Conservation (phyloP, 352 stramenopile species). For the Pseudoperonospora humuli region DNA sequence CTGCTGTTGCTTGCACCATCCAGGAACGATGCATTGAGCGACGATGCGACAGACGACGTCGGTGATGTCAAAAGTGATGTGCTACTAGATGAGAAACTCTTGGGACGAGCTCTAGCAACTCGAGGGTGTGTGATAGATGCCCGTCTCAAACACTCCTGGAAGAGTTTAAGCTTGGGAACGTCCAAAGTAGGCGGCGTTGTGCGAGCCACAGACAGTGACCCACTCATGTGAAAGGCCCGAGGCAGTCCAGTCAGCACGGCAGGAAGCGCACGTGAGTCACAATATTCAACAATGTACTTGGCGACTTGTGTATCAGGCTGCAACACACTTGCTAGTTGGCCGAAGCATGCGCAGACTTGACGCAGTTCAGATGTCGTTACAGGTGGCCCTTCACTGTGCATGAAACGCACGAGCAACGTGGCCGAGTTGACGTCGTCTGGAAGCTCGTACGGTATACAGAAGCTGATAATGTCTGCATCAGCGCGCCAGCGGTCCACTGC, state of each 20-base stretch:
- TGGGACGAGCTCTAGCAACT: constrained; percentile 23
- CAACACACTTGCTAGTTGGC: constrained; percentile 66
- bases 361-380: constrained; percentile 39
- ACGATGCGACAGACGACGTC: constrained; percentile 56
- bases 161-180: constrained; percentile 50
- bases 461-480: constrained; percentile 36
- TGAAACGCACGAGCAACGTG: constrained; percentile 44
- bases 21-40: constrained; percentile 51
- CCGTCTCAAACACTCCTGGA: constrained; percentile 42
- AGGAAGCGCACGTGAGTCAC: constrained; percentile 49
- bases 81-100: constrained; percentile 59
- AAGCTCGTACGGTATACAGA: constrained; percentile 61
- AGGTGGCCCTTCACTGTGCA: constrained; percentile 9
- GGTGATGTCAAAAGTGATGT: constrained; percentile 58
- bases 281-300: constrained; percentile 70
- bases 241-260: constrained; percentile 35
- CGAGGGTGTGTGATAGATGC: constrained; percentile 6
- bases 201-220: constrained; percentile 36
- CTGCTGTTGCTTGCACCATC: constrained; percentile 27
- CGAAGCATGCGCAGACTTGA: constrained; percentile 58
- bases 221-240: constrained; percentile 22
- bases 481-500: constrained; percentile 46
- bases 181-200: constrained; percentile 51
- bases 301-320: constrained; percentile 33
- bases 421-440: constrained; percentile 58